phyloP scores from a whole-genome alignment of 2,329 filamentous ascomycete genomes.

The Diaporthe vaccinii region DNA sequence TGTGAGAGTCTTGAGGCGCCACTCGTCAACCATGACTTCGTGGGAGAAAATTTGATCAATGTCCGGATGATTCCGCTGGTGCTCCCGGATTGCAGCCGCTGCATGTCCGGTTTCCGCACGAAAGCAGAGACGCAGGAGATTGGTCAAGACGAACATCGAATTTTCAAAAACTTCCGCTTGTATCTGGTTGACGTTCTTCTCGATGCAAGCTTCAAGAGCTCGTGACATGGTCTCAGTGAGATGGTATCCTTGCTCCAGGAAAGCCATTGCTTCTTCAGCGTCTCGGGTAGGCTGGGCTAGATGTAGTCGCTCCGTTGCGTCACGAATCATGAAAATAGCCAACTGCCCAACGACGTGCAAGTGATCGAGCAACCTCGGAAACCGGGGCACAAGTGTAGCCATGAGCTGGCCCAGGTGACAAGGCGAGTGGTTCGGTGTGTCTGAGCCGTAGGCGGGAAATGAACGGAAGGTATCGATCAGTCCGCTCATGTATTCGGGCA shows the following conservation, averaged over 20 bases:
- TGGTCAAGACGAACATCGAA: constrained; percentile 57
- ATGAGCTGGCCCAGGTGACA: constrained; percentile 57
- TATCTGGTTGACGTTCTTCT: constrained; percentile 68
- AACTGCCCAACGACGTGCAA: constrained; percentile 55
- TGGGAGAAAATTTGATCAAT: constrained; percentile 55
- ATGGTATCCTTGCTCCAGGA: constrained; percentile 51
- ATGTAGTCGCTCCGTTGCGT: constrained; percentile 43
- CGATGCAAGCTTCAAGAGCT: constrained; percentile 62
- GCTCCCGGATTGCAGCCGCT: constrained; percentile 49
- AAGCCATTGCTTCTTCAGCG: constrained; percentile 48
- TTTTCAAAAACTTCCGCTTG: constrained; percentile 58
- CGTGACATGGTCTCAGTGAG: constrained; percentile 59
- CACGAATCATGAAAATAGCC: constrained; percentile 21
- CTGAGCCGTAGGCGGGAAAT: constrained; percentile 42
- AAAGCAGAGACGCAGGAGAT: constrained; percentile 60
- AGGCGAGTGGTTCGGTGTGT: constrained; percentile 56
- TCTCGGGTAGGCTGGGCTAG: constrained; percentile 40
- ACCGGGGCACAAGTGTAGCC: constrained; percentile 56
- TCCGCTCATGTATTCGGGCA: constrained; percentile 50
- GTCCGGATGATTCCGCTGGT: constrained; percentile 52
- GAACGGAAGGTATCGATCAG: constrained; percentile 60
- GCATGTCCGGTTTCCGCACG: constrained; percentile 54
- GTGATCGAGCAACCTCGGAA: constrained; percentile 62
- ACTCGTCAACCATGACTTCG: constrained; percentile 71
- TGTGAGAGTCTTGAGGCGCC: constrained; percentile 78